Conservation (phyloP, 768 basidiomycete genomes). For the Arthromyces matolae region DNA sequence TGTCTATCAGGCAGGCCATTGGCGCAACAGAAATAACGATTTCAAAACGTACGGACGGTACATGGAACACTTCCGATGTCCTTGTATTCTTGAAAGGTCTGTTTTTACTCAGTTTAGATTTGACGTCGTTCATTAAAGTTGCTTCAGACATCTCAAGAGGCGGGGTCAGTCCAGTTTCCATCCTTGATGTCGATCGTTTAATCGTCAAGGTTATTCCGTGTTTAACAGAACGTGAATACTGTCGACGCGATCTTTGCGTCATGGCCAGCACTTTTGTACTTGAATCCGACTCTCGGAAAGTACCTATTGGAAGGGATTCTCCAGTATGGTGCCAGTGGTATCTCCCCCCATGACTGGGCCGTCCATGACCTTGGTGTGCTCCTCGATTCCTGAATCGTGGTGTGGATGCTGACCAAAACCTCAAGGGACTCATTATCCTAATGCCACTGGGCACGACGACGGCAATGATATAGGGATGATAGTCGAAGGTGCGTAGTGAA, state of each 20-base stretch:
- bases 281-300: slow-evolving; percentile 52
- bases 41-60: slow-evolving; percentile 40
- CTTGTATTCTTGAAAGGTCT: slow-evolving; percentile 56
- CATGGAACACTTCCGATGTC: slow-evolving; percentile 48
- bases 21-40: slow-evolving; percentile 53
- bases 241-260: slow-evolving; percentile 51
- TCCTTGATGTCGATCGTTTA: too few relatives aligned
- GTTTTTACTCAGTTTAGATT: neutral
- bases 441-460: slow-evolving; percentile 40
- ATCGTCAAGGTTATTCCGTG: too few relatives aligned
- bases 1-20: slow-evolving; percentile 53
- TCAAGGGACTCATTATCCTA: slow-evolving; percentile 36
- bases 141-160: slow-evolving; percentile 53
- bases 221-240: slow-evolving; percentile 45
- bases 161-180: slow-evolving; percentile 49
- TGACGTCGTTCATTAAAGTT: neutral
- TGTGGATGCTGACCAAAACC: neutral
- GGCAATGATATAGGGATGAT: slow-evolving; percentile 50
- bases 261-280: slow-evolving; percentile 51
- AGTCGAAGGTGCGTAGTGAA: slow-evolving; percentile 35
- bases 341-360: slow-evolving; percentile 61
- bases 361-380: slow-evolving; percentile 56
- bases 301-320: slow-evolving; percentile 58
- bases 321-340: slow-evolving; percentile 60
- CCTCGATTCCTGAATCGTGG: neutral